phyloP scores from a whole-genome alignment of 176 grass and related monocot species.

The Zoysia japonica region DNA sequence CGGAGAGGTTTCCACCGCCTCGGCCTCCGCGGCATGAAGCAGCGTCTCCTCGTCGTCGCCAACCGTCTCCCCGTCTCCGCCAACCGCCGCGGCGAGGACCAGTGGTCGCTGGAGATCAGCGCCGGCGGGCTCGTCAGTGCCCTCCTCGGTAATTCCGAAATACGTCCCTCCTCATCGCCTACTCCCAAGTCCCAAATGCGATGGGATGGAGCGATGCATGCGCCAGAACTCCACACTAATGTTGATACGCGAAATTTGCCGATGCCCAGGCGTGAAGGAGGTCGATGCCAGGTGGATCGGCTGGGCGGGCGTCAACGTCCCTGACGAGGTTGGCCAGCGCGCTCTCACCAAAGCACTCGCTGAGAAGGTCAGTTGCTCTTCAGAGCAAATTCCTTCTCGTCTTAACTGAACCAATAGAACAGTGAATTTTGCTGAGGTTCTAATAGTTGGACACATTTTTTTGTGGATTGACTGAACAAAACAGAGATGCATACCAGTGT shows the following conservation, averaged over 20 bases:
- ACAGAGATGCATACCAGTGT: constrained; percentile 96
- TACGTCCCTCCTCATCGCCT: constrained; percentile 7
- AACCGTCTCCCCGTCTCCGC: constrained; percentile 94
- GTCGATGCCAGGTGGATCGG: constrained; percentile 98
- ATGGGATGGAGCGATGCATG: constrained; percentile 28
- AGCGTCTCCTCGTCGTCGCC: constrained; percentile 94
- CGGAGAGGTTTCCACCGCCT: constrained; percentile 50
- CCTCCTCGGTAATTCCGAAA: constrained; percentile 67
- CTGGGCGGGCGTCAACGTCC: constrained; percentile 93
- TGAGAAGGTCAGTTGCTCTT: constrained; percentile 61
- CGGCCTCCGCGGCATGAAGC: constrained; percentile 82
- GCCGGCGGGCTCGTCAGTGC: constrained; percentile 94
- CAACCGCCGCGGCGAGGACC: constrained; percentile 81
- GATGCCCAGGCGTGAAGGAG: constrained; percentile 71
- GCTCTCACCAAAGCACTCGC: constrained; percentile 81
- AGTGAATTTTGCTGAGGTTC: neutral
- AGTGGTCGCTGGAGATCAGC: constrained; percentile 96
- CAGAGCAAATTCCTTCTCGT: neutral
- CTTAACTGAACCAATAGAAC: constrained; percentile 45
- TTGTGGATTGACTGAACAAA: constrained; percentile 32
- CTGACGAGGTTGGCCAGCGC: constrained; percentile 77
- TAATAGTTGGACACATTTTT: constrained; percentile 24
- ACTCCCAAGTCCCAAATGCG: constrained; percentile 31
- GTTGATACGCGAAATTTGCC: neutral
- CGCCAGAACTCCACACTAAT: neutral